Evolutionary conservation across 495 filamentous ascomycete species (phyloP), one percentile per base, ranked within the genome.

Genomic region (Xylona heveae): DNA sequence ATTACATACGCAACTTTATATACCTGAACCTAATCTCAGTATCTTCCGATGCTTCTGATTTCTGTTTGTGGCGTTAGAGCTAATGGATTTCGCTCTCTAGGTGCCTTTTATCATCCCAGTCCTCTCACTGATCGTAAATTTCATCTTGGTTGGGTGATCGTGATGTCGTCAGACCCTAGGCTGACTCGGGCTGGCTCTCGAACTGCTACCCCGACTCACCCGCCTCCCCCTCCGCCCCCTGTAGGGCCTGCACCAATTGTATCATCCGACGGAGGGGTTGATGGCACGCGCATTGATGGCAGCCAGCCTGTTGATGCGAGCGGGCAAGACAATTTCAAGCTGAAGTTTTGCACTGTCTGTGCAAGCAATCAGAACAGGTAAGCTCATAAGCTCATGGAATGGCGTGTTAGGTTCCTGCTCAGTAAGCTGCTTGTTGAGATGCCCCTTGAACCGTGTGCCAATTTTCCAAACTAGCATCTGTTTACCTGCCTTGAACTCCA

Each of bases 271-370:
- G 48, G 42, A 21, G 48, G 45, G 1, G 26, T 50, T 19, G 49
- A 51, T 27, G 40, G 43, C 12, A 31, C 46, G n/a, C n/a, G n/a
- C n/a, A n/a, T n/a, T 26, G 40, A 50, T 60, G 71, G 63, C 59
- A 60, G 66, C 44, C 60, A 50, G 23, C 23, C 40, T 19, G n/a
- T 34, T 7, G 5, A 28, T 23, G 2, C 36, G 35, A 31, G 31
- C 0, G 31, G 45, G 10, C 36, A 36, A 13, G 45, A 44, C 26
- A 31, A 27, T 16, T 88, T 70, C 62, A 90, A 79, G 48, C 62
- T 99, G 25, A 88, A 76, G 44, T 94, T 95, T 57, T 99, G 90
- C 63, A 99, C 90, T 2, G 88, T 99, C 23, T 99, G 90, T 53
- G 88, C 88, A 3, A 92, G 81, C 43, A 95, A 99, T 47, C 72